Conservation (phyloP, 306 rosid species). For the Delonix regia region DNA sequence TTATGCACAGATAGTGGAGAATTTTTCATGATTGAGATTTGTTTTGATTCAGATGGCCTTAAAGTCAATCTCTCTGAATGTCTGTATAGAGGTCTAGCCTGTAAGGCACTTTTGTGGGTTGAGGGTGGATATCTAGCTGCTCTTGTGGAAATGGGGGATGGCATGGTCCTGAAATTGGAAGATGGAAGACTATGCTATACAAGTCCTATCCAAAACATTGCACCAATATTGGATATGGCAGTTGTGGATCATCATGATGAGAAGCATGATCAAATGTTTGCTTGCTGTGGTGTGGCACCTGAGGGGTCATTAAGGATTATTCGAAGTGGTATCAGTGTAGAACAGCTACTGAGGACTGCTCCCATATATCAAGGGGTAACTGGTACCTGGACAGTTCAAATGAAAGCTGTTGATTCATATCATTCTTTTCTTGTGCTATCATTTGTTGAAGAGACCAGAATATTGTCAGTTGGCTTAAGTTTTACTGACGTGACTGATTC, state of each 20-base stretch:
- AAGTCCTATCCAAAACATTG: constrained; percentile 83
- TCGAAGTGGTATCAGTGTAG: constrained; percentile 85
- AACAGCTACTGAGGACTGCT: constrained; percentile 72
- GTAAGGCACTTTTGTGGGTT: constrained; percentile 87
- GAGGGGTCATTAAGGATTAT: constrained; percentile 91
- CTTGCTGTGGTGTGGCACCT: constrained; percentile 93
- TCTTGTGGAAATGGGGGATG: constrained; percentile 92
- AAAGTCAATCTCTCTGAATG: constrained; percentile 81
- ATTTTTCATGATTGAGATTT: constrained; percentile 75
- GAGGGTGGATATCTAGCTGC: constrained; percentile 87
- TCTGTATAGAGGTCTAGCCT: constrained; percentile 78
- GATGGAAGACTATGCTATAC: constrained; percentile 64
- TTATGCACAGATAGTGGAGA: constrained; percentile 84
- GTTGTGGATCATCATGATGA: constrained; percentile 86
- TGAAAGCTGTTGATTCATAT: constrained; percentile 70
- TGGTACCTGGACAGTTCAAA: constrained; percentile 82
- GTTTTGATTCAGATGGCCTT: constrained; percentile 57
- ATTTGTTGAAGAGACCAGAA: constrained; percentile 95
- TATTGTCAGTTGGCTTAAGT: constrained; percentile 91
- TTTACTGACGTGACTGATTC: constrained; percentile 94
- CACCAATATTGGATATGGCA: constrained; percentile 86
- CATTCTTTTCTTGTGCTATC: constrained; percentile 92
- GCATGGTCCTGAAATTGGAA: constrained; percentile 80
- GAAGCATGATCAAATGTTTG: constrained; percentile 88
- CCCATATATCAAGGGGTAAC: constrained; percentile 89